Percentiles rank a stretch among this genome's conserved stretches.
Evolutionary conservation across 2,329 filamentous ascomycete genomes (phyloP).

Genomic region (Fusarium tjaetaba): DNA sequence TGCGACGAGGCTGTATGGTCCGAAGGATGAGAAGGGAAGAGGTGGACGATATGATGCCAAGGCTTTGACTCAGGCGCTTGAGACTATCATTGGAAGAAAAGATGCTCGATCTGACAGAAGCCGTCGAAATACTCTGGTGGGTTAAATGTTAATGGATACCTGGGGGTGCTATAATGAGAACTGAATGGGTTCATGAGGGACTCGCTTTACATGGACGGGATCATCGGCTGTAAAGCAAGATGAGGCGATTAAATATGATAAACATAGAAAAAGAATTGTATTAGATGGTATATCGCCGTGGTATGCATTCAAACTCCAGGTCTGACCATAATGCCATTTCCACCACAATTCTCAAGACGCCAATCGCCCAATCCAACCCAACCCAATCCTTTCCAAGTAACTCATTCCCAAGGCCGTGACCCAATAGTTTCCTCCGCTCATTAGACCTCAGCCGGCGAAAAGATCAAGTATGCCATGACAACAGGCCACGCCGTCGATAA

Average conservation of each 20-base stretch:
- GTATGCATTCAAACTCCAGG: conserved; percentile 36
- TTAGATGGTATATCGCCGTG: conserved; percentile 34
- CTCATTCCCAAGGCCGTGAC: neutral
- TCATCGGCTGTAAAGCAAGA: neutral
- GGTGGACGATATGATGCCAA: conserved; percentile 77
- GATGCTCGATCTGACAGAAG: conserved; percentile 51
- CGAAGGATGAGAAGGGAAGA: conserved; percentile 56
- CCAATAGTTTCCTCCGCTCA: neutral
- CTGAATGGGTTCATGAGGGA: too few species aligned
- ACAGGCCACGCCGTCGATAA: conserved; percentile 51
- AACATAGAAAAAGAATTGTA: conserved; percentile 18
- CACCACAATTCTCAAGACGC: conserved; percentile 17
- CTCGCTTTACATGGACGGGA: neutral
- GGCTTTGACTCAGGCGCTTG: conserved; percentile 78
- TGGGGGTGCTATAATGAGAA: neutral
- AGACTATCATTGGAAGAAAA: conserved; percentile 75
- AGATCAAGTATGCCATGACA: conserved; percentile 48
- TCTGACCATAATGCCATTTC: conserved; percentile 23
- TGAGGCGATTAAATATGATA: neutral
- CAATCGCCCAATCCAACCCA: conserved; percentile 1
- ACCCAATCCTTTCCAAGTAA: neutral
- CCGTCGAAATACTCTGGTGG: conserved; percentile 57
- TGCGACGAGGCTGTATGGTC: conserved; percentile 79
- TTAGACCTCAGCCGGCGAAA: conserved; percentile 27
- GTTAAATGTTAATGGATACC: conserved; percentile 21